phyloP scores from a whole-genome alignment of 2,329 filamentous ascomycete species.

The Paraphaeosphaeria sporulosa region DNA sequence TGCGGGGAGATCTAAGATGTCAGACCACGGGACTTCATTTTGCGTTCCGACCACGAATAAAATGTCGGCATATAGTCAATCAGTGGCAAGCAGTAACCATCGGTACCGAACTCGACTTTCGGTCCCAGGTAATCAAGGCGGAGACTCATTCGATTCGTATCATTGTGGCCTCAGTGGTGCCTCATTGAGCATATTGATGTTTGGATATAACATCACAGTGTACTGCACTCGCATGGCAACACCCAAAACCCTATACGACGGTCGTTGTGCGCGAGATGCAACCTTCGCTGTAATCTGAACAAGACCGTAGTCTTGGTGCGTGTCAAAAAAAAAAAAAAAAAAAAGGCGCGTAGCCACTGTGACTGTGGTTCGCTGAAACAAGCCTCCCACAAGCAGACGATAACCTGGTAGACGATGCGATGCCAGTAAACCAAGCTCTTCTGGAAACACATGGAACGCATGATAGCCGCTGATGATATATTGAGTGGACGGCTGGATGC shows the following conservation, averaged over 20 bases:
- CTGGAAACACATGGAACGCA: constrained; percentile 33
- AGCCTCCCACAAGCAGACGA: constrained; percentile 16
- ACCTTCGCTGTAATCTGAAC: not conserved
- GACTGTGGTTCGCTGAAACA: not conserved
- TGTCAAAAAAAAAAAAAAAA: too few relatives aligned
- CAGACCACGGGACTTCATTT: constrained; percentile 6
- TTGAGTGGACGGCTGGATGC: constrained; percentile 33
- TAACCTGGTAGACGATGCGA: constrained; percentile 10
- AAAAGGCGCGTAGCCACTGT: constrained; percentile 9
- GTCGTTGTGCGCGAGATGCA: not conserved
- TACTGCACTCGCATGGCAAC: not conserved
- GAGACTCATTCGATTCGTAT: not conserved
- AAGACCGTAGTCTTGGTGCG: too few relatives aligned
- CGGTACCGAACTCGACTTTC: not conserved
- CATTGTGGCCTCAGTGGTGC: not conserved
- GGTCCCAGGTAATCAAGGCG: too few relatives aligned
- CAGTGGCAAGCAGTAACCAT: not conserved
- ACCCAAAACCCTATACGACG: not conserved
- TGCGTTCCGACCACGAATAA: constrained; percentile 20
- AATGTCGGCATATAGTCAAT: constrained; percentile 11
- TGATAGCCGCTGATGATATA: constrained; percentile 29
- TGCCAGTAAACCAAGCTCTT: constrained; percentile 19
- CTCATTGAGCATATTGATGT: not conserved
- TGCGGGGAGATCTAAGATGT: constrained; percentile 20
- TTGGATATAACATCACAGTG: not conserved